Base-by-base conservation (phyloP, 345 rosid species). In the Populus nigra region DNA sequence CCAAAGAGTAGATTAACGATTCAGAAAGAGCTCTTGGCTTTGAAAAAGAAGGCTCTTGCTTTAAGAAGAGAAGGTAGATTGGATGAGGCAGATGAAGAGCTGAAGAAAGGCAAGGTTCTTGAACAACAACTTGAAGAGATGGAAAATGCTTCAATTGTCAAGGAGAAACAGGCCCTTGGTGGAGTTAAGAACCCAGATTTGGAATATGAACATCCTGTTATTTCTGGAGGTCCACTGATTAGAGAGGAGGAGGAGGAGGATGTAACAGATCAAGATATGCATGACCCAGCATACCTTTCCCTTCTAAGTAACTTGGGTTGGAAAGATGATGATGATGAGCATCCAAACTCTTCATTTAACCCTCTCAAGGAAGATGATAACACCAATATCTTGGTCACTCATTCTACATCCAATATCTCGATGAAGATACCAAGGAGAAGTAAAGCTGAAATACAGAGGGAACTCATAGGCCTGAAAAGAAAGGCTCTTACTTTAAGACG, bases 371-470 rank as follows among this genome's bases (percentile, higher is more conserved):
- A 78, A 68, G 78, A 43, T 57, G 84, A 74, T 65, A 75, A 77
- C 49, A 49, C 8, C 31, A 77, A 75, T 73, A 65, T 84, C 63
- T 78, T 74, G 57, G 76, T 78, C 76, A 75, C 77, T 76, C 81
- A 73, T 69, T 65, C 77, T 29, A 18, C 78, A 61, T 79, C 75
- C 49, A 80, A 43, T 71, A 36, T 76, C 27, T 80, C 79, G 25
- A 68, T 68, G 18, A 77, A 72, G 69, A 76, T 69, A 71, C 80
- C 88, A 41, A 84, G 82, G 81, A 91, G 85, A 86, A 91, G 88
- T 83, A 91, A 89, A 83, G 88, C 86, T 78, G 98, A 90, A 77
- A 79, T 91, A 47, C 99, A 94, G 87, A 83, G 97, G 86, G 97
- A 92, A 79, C 89, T 94, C 70, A 83, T 94, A 81, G 91, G 87